phyloP scores from a whole-genome alignment of 257 asterid genomes.

The Nicotiana knightiana region DNA sequence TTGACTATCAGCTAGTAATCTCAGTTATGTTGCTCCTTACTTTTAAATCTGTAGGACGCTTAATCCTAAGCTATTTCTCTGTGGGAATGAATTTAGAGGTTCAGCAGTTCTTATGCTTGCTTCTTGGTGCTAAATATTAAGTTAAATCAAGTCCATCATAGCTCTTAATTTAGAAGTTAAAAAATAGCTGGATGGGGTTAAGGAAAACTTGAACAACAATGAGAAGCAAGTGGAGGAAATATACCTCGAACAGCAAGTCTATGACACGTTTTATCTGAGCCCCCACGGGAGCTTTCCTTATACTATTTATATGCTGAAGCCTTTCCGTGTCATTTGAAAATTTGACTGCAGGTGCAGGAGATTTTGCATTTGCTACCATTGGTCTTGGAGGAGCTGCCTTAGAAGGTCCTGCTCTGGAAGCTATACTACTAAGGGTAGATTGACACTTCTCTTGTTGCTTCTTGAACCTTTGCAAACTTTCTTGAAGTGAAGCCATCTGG shows the following conservation, averaged over 20 bases:
- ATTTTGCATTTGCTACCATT: conserved; percentile 37
- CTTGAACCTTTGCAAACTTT: conserved; percentile 43
- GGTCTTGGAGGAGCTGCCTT: conserved; percentile 35
- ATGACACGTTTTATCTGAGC: conserved; percentile 93
- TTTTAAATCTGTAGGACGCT: background rate
- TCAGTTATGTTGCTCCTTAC: background rate
- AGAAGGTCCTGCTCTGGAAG: conserved; percentile 41
- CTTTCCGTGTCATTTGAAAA: conserved; percentile 81
- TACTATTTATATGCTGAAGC: conserved; percentile 82
- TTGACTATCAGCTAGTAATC: background rate
- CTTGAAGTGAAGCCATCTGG: conserved; percentile 53
- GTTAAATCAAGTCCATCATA: background rate
- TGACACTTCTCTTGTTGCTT: conserved; percentile 72
- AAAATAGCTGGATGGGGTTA: background rate
- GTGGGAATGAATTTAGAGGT: background rate
- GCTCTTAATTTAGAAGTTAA: background rate
- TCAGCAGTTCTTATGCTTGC: background rate
- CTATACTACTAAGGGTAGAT: conserved; percentile 37
- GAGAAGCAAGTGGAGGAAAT: background rate
- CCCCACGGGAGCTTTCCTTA: conserved; percentile 91
- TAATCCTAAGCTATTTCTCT: background rate
- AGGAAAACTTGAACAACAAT: background rate
- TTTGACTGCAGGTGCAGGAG: conserved; percentile 53
- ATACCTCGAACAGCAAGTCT: conserved; percentile 72
- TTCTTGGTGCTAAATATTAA: background rate